phyloP scores from a whole-genome alignment of 345 rosid genomes.

The Psidium friedrichsthalianum region DNA sequence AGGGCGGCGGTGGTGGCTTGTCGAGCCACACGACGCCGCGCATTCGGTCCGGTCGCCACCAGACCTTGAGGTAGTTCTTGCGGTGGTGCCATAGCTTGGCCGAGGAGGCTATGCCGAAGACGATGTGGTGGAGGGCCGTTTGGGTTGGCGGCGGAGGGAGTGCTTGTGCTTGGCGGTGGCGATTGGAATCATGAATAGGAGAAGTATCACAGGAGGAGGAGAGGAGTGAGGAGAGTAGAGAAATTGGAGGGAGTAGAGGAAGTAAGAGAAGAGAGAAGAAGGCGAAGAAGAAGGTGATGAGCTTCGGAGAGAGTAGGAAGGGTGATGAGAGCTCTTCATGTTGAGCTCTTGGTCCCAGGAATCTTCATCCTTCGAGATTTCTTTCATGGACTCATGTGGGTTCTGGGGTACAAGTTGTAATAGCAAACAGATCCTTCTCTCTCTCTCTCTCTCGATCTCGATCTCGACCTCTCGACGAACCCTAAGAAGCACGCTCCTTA shows the following conservation, averaged over 20 bases:
- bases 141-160: conserved; percentile 1
- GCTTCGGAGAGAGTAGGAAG: not conserved
- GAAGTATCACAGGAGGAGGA: not conserved
- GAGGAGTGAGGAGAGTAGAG: not conserved
- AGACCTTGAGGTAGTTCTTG: conserved; percentile 51
- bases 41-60: conserved; percentile 59
- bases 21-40: conserved; percentile 74
- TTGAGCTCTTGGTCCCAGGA: not conserved
- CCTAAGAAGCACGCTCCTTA: not conserved
- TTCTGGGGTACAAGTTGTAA: not conserved
- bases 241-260: conserved; percentile 15
- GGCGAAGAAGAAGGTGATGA: conserved; percentile 9
- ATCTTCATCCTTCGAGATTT: not conserved
- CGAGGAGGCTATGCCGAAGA: conserved; percentile 69
- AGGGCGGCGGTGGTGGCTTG: not conserved
- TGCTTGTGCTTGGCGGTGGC: not conserved
- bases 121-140: conserved; percentile 42
- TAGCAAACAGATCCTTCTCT: not conserved
- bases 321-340: conserved; percentile 2
- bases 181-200: not conserved
- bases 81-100: conserved; percentile 51
- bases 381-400: not conserved
- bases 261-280: conserved; percentile 6
- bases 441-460: no score
- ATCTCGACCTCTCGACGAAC: not conserved